These are phyloP conservation scores for Tetradesmus obliquus DNA, from an alignment of 139 green algal species.

Conservation along the genomic window DNA sequence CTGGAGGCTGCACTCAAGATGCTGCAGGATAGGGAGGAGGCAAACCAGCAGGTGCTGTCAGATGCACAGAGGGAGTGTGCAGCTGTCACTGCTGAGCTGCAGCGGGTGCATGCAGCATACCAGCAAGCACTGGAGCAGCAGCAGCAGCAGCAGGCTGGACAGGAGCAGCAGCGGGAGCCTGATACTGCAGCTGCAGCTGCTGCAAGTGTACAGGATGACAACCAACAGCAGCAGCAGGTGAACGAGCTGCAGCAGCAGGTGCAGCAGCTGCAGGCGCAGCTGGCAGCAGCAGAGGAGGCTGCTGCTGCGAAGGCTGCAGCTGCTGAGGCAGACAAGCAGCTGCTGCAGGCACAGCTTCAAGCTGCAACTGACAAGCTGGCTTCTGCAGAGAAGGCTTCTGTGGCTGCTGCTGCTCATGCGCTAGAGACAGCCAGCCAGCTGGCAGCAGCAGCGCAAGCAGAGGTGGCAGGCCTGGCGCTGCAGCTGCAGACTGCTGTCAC, in stretches of 20 bases:
- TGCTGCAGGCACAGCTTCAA: background rate
- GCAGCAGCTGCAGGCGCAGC: background rate
- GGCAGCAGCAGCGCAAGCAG: background rate
- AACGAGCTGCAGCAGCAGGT: background rate
- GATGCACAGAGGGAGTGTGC: conserved; percentile 14
- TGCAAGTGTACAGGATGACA: background rate
- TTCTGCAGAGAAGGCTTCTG: background rate
- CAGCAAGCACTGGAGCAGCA: background rate
- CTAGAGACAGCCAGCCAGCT: background rate
- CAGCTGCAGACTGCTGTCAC: conserved; percentile 1
- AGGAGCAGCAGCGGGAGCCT: background rate
- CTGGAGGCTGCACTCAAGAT: conserved; percentile 31
- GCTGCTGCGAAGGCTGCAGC: background rate
- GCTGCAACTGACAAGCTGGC: background rate
- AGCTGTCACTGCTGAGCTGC: conserved; percentile 4
- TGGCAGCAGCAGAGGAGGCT: background rate
- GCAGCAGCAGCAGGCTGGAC: background rate
- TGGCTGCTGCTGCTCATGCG: background rate
- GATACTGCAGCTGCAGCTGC: background rate
- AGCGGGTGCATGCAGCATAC: background rate
- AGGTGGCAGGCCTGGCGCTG: background rate
- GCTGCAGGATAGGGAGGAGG: conserved; percentile 36
- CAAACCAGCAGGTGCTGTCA: conserved; percentile 16
- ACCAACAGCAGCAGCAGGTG: conserved; percentile 23
- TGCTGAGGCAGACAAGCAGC: conserved; percentile 11